phyloP scores from a whole-genome alignment of 2,329 filamentous ascomycete genomes.

The Pseudogymnoascus sp. region DNA sequence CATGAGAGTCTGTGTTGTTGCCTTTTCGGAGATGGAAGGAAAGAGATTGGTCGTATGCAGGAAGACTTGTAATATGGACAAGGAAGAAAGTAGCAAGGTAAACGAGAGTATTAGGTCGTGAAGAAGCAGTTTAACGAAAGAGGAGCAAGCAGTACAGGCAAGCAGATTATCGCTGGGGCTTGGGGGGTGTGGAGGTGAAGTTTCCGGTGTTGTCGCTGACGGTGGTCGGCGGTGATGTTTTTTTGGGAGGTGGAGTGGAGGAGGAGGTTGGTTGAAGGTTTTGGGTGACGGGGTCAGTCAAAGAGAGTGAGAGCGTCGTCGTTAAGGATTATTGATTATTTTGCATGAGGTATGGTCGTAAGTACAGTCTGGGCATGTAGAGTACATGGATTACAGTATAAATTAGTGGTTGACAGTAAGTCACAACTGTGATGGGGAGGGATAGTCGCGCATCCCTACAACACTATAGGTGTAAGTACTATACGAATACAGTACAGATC shows the following conservation, averaged over 20 bases:
- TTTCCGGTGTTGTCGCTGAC: background rate
- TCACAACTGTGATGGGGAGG: background rate
- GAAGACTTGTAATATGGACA: background rate
- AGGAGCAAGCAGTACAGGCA: background rate
- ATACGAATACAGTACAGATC: too few relatives aligned
- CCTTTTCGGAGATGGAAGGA: background rate
- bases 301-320: background rate
- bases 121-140: background rate
- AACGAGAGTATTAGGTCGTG: background rate
- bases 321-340: background rate
- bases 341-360: background rate
- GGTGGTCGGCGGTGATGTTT: background rate
- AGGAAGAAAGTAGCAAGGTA: background rate
- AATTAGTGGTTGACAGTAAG: background rate
- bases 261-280: background rate
- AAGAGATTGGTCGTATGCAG: background rate
- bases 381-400: background rate
- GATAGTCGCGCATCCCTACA: background rate
- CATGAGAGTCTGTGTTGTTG: background rate
- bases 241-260: background rate
- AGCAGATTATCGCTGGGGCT: background rate
- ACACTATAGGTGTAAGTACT: too few relatives aligned
- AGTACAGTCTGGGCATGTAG: background rate
- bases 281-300: background rate
- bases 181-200: background rate